Base-by-base conservation (phyloP, 2,329 filamentous ascomycete genomes). In the Teratosphaeria gauchensis region DNA sequence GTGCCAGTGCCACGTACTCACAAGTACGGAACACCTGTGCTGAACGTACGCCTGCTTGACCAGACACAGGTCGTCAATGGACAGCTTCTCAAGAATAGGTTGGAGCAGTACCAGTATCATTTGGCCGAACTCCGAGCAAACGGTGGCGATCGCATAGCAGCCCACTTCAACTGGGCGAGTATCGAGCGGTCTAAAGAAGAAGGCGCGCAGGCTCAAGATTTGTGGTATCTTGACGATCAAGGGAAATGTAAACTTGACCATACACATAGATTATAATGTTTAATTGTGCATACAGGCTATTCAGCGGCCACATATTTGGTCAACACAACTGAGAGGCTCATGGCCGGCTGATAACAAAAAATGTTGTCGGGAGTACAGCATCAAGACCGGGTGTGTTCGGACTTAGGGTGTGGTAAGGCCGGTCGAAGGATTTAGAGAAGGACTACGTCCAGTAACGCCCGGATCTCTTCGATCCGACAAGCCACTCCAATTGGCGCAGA, bases 61-160 rank as follows among this genome's bases (percentile, higher is more conserved):
- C 59, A 63, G 57, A 61, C 59, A 1, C 35, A 31, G 32, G 57
- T 59, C 7, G 61, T 56, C 4, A 63, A 63, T 57, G 59, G 61
- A 0, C 59, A 63, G 19, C 57, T 63, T 31, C 54, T 61, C 21
- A 59, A 16, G 9, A 35, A 54, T 31, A 24, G 52, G 19, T n/a
- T 14, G 52, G 19, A 54, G 52, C 28, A 35, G 52, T 54, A 54
- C 19, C 30, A 54, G 32, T 14, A 35, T n/a, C 30, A 54, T 28
- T 31, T 32, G 19, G 24, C 52, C 3, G 28, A 32, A 21, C 32
- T 54, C 5, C 12, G 32, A 32, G 52, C 30, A 19, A 35, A 19
- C 7, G 32, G 52, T 21, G 21, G 52, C 30, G 32, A 35, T 11
- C 28, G 52, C 28, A 31, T 54, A 16, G 52, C 52, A 14, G 52